Conservation (phyloP, 1,139 yeast species). For the Pichia sp. region DNA sequence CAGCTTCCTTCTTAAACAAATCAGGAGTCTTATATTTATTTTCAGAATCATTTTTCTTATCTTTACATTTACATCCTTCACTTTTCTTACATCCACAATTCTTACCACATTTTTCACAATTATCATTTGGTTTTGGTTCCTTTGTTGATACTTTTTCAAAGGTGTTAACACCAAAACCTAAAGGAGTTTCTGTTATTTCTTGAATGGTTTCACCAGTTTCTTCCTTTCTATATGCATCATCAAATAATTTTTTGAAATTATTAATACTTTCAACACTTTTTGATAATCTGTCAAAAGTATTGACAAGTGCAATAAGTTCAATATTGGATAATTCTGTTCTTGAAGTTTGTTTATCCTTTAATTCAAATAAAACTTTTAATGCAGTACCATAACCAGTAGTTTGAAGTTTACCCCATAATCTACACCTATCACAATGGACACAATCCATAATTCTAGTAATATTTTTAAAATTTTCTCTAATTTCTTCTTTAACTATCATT, state of each 20-base stretch:
- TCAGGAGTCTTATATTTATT: slow-evolving; percentile 12
- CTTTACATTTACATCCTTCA: neutral
- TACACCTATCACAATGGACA: slow-evolving; percentile 95
- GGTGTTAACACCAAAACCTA: neutral
- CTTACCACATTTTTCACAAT: neutral
- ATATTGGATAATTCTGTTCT: slow-evolving; percentile 60
- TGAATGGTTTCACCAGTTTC: slow-evolving; percentile 19
- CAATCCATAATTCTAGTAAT: slow-evolving; percentile 95
- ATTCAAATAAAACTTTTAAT: slow-evolving; percentile 79
- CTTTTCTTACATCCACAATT: neutral
- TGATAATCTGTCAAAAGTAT: slow-evolving; percentile 87
- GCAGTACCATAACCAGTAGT: slow-evolving; percentile 98
- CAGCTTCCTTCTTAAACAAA: slow-evolving; percentile 10
- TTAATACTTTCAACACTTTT: slow-evolving; percentile 74
- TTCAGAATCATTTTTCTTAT: neutral
- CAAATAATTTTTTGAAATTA: slow-evolving; percentile 57
- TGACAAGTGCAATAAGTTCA: slow-evolving; percentile 83
- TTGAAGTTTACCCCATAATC: slow-evolving; percentile 97
- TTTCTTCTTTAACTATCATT: slow-evolving; percentile 61
- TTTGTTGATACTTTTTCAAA: neutral
- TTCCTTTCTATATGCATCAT: slow-evolving; percentile 25
- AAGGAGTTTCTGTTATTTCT: neutral
- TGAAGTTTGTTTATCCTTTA: slow-evolving; percentile 39
- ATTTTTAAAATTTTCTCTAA: slow-evolving; percentile 76
- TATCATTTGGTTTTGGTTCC: neutral